Evolutionary conservation across 2,329 filamentous ascomycete species (phyloP).

Genomic region (Alternaria ethzedia): DNA sequence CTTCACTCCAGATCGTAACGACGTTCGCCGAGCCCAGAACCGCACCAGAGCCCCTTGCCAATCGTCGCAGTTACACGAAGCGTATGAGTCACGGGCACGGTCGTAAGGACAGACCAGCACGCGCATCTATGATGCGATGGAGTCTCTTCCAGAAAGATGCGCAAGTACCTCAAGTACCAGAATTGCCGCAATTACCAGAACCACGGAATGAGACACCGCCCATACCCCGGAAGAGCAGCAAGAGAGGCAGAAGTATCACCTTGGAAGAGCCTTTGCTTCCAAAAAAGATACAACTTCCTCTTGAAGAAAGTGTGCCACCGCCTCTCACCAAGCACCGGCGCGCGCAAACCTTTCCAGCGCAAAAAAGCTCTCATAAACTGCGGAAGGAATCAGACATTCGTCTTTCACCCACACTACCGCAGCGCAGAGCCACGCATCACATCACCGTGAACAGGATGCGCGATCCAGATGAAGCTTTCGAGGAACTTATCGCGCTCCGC

Average conservation of each 20-base stretch:
- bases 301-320: background rate
- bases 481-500: background rate
- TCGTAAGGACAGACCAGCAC: background rate
- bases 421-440: background rate
- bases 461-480: background rate
- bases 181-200: background rate
- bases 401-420: background rate
- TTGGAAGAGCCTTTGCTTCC: background rate
- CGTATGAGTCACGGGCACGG: background rate
- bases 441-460: background rate
- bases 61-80: background rate
- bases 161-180: background rate
- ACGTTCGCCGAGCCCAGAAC: background rate
- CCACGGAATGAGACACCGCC: background rate
- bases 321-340: background rate
- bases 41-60: background rate
- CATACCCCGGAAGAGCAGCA: background rate
- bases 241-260: background rate
- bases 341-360: background rate
- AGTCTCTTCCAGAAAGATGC: background rate
- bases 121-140: background rate
- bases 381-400: background rate
- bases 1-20: background rate
- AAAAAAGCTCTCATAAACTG: background rate
- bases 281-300: background rate